Percentiles rank a stretch among this genome's conserved stretches.
These are phyloP conservation scores for Podospora conica DNA, from an alignment of 495 filamentous ascomycete genomes.

Conservation along the genomic window DNA sequence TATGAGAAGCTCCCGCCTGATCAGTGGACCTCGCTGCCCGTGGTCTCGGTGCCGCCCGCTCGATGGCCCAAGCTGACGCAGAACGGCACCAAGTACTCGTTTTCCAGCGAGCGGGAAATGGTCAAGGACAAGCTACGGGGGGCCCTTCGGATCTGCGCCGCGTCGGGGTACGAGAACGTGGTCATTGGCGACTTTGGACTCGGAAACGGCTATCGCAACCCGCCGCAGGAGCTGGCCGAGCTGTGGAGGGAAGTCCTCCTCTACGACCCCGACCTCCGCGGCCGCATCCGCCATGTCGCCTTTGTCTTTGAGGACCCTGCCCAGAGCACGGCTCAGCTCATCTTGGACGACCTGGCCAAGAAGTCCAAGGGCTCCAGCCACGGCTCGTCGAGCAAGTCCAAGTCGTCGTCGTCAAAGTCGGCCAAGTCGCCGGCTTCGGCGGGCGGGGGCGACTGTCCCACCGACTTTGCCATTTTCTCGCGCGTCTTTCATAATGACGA, in stretches of 20 bases:
- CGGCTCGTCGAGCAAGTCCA: conserved; percentile 31
- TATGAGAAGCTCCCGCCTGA: conserved; percentile 41
- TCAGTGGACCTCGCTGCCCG: conserved; percentile 49
- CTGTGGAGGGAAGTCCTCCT: conserved; percentile 65
- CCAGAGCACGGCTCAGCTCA: conserved; percentile 41
- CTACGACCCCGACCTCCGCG: conserved; percentile 58
- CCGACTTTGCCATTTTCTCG: conserved; percentile 41
- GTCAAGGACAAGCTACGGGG: conserved; percentile 66
- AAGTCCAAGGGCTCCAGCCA: conserved; percentile 32
- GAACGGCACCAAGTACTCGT: conserved; percentile 59
- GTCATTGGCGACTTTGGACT: conserved; percentile 67
- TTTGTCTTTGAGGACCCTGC: conserved; percentile 58
- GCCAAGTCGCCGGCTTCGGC: conserved; percentile 14
- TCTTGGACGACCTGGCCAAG: conserved; percentile 43
- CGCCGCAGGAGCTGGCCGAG: conserved; percentile 56
- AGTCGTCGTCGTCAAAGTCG: conserved; percentile 20
- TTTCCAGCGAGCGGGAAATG: conserved; percentile 59
- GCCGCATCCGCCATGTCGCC: conserved; percentile 60
- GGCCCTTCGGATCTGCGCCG: conserved; percentile 60
- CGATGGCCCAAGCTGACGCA: conserved; percentile 64
- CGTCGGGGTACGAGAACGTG: conserved; percentile 50
- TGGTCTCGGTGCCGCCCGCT: conserved; percentile 66
- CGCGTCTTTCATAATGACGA: conserved; percentile 35
- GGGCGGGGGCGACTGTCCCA: conserved; percentile 18
- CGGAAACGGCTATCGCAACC: conserved; percentile 64